Base-by-base conservation (phyloP, 2,329 filamentous ascomycete genomes). In the Nemania diffusa region DNA sequence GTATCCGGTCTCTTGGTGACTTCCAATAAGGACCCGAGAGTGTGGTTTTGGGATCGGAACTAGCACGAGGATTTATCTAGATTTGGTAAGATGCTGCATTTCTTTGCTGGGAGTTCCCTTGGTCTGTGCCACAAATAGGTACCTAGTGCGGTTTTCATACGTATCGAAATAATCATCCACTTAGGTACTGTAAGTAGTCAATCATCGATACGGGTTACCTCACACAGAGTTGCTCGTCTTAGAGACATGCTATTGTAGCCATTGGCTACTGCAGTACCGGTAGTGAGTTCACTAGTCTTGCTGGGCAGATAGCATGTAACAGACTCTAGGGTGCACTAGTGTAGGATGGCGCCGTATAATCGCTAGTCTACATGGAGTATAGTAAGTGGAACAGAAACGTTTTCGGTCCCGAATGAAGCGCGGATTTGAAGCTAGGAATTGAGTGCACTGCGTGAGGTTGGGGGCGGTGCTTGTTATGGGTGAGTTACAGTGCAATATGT, bases 31-130 rank as follows among this genome's bases (percentile, higher is more conserved):
- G 67, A 70, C 69, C 69, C 69, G 69, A 64, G 63, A 64, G 63
- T 62, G 42, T 70, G 68, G 68, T 61, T 70, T 50, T 64, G 46
- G 59, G 53, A 69, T 70, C 64, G 62, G 66, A 60, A 65, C 57
- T 65, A 66, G 60, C 11, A 48, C 5, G 29, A 62, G 34, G 53
- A 27, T 57, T 37, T 53, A 58, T 59, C 64, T 29, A 46, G 59
- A 63, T 50, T 42, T 51, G 48, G 64, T 48, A 63, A 63, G 62
- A 56, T 53, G 37, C 40, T 52, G 6, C n/a, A 26, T 8, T 5
- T 51, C 48, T 51, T 24, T 20, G 9, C 15, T 17, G 8, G n/a
- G 11, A 9, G n/a, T 50, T 58, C 17, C 27, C 42, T 32, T 51
- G 13, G 40, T 56, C 20, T 46, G 29, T 56, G 37, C 27, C 48